Percentiles rank a stretch among this genome's conserved stretches.
phyloP scores from a whole-genome alignment of 2,329 filamentous ascomycete species.

The Clarireedia hainanense region DNA sequence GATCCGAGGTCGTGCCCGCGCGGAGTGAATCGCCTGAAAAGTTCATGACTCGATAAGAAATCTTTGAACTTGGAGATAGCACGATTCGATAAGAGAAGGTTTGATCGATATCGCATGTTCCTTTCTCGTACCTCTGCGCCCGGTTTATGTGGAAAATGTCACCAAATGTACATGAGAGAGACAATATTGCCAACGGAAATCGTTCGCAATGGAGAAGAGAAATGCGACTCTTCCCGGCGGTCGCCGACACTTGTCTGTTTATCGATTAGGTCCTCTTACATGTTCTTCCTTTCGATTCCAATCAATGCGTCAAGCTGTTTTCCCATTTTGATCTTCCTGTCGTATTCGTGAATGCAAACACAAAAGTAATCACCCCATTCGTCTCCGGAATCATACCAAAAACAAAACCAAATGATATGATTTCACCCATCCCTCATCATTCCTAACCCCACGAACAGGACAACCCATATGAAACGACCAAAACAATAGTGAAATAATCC shows the following conservation, averaged over 20 bases:
- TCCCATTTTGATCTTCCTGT: background rate
- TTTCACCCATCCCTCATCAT: too few relatives aligned
- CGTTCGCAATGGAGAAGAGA: background rate
- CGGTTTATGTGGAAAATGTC: too few relatives aligned
- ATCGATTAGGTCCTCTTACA: background rate
- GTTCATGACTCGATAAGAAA: background rate
- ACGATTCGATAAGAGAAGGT: too few relatives aligned
- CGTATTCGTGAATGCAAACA: too few relatives aligned
- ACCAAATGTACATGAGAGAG: background rate
- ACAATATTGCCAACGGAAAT: background rate
- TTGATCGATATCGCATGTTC: too few relatives aligned
- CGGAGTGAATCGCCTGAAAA: background rate
- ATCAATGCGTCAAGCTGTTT: background rate
- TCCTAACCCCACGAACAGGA: too few relatives aligned
- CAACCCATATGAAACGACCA: background rate
- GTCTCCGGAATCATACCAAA: too few relatives aligned
- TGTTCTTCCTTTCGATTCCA: background rate
- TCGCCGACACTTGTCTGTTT: background rate
- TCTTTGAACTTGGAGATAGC: too few relatives aligned
- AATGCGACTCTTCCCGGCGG: background rate
- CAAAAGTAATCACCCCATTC: too few relatives aligned
- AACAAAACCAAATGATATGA: too few relatives aligned
- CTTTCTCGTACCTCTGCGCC: too few relatives aligned
- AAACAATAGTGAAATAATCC: too few relatives aligned
- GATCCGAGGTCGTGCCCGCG: background rate